Conservation (phyloP, 371 early-diverging fungal genomes). For the Dinochytrium kinnereticum region DNA sequence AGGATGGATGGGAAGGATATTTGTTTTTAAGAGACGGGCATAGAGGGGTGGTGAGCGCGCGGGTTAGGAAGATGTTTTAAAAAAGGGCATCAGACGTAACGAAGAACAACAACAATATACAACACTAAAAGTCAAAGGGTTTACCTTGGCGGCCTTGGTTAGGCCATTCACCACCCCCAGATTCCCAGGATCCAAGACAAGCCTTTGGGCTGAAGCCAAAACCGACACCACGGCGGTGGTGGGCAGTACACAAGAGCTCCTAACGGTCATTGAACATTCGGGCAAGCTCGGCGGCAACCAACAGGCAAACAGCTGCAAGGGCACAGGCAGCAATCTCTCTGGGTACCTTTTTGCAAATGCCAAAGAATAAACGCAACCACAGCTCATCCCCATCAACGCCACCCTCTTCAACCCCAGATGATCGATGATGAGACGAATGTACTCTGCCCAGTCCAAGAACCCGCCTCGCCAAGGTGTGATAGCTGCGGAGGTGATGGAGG, state of each 20-base stretch:
- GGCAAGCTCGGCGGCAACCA: background rate
- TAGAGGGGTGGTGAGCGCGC: too few species aligned
- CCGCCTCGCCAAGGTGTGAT: background rate
- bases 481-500: background rate
- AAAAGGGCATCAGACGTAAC: background rate
- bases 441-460: conserved; percentile 12
- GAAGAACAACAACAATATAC: background rate
- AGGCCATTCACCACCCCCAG: background rate
- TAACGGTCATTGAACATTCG: conserved; percentile 6
- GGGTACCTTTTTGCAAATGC: background rate
- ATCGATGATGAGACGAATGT: background rate
- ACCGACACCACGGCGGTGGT: background rate
- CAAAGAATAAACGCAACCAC: conserved; percentile 14
- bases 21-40: background rate
- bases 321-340: background rate
- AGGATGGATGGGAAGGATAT: background rate
- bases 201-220: background rate
- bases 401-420: background rate
- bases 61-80: background rate
- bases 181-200: conserved; percentile 4
- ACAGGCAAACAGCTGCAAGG: background rate
- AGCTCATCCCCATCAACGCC: conserved; percentile 14
- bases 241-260: background rate
- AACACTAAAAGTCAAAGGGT: background rate
- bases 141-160: background rate